Conservation (phyloP, 805 yeast species). For the Hanseniaspora hatyaiensis region DNA sequence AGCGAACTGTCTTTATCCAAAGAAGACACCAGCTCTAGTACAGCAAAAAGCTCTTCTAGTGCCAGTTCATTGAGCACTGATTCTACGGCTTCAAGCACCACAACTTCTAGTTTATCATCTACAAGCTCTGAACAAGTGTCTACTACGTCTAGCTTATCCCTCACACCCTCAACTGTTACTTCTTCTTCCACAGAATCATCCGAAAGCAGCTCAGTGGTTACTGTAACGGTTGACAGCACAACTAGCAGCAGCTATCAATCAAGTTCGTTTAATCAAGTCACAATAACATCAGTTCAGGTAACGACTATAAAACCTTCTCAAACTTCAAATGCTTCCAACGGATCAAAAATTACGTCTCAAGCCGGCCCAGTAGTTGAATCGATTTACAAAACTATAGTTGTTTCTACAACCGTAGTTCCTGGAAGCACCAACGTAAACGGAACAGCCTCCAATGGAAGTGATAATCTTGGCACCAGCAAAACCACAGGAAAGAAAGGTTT, state of each 20-base stretch:
- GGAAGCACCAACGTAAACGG: neutral
- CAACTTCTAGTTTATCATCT: constrained; percentile 14
- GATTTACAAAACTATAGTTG: constrained; percentile 4
- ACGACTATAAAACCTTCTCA: constrained; percentile 20
- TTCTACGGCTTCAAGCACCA: constrained; percentile 5
- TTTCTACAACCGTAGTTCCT: constrained; percentile 9
- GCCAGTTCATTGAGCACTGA: constrained; percentile 15
- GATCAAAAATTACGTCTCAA: neutral
- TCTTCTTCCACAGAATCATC: constrained; percentile 16
- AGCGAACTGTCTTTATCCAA: no score
- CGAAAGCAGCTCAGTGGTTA: no score
- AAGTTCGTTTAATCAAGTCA: constrained; percentile 2
- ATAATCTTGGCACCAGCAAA: no score
- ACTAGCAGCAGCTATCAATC: constrained; percentile 1
- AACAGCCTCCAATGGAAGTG: neutral
- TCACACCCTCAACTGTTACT: constrained; percentile 15
- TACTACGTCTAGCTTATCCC: no score
- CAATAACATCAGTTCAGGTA: constrained; percentile 18
- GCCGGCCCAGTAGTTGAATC: neutral
- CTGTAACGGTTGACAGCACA: no score
- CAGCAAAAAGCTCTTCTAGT: neutral
- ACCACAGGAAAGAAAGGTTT: constrained; percentile 33
- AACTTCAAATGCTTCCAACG: constrained; percentile 9
- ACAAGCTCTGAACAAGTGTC: constrained; percentile 17
- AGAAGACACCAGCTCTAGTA: constrained; percentile 1